Percentiles rank a stretch among this genome's conserved stretches.
Conservation (phyloP, 192 early-diverging fungal species). For the Lobosporangium transversale region DNA sequence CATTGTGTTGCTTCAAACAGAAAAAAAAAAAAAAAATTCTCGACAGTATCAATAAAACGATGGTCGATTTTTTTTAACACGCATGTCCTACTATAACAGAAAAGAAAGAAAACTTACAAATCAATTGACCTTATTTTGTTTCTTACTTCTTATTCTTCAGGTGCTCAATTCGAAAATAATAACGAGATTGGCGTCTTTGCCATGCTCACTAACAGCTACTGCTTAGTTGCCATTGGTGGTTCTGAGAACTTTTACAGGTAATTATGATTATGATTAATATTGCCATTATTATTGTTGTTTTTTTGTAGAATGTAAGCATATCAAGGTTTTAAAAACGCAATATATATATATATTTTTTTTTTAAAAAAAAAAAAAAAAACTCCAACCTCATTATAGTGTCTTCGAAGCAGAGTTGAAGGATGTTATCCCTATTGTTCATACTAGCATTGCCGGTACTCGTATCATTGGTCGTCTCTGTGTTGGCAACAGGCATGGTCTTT, state of each 20-base stretch:
- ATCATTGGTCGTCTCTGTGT: constrained; percentile 95
- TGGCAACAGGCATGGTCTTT: constrained; percentile 93
- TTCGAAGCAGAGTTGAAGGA: constrained; percentile 96
- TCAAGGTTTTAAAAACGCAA: no score
- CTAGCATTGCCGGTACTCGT: constrained; percentile 95
- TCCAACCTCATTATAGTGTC: constrained; percentile 75
- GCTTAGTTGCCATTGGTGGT: constrained; percentile 95
- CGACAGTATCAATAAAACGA: background rate
- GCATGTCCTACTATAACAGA: no score
- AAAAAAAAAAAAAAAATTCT: no score
- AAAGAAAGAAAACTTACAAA: no score
- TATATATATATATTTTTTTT: background rate
- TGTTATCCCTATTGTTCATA: constrained; percentile 96
- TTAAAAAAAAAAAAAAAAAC: no score
- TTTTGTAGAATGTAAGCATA: background rate
- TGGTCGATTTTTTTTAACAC: background rate
- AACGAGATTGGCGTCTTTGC: constrained; percentile 99
- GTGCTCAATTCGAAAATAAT: constrained; percentile 98
- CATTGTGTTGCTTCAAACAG: no score
- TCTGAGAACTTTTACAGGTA: constrained; percentile 99
- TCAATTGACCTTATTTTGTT: background rate
- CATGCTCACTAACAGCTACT: constrained; percentile 97
- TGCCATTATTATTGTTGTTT: background rate
- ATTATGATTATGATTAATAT: no score
- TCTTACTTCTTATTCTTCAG: constrained; percentile 26